Evolutionary conservation across 2,329 filamentous ascomycete species (phyloP), one percentile per base, ranked within the genome.

Genomic region (Calonectria hawksworthii): DNA sequence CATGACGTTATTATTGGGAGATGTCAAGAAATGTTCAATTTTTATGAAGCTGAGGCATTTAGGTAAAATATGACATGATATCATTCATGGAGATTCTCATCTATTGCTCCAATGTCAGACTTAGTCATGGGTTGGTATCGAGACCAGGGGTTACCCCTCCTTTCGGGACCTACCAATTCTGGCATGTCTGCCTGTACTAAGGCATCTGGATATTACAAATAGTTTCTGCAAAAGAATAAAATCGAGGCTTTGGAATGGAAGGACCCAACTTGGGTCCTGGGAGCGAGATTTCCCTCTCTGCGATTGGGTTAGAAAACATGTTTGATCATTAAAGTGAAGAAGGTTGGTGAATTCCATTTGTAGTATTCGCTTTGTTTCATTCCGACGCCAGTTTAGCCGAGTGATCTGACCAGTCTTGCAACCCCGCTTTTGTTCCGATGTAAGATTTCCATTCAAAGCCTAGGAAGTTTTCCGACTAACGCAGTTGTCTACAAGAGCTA

Each of bases 1-100:
- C 77, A 79, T 79, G 36, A 14, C 23, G 21, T 16, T 21, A 3
- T 18, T 23, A 10, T 23, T 23, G 4, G 21, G 5, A 14, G 7
- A 59, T 38, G 21, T 59, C 21, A 38, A 59, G 8, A 21, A 1
- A 36, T 36, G 21, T 26, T 36, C 7, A 38, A 23, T 10, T 14
- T 38, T 23, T 21, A 1, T 21, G 10, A 56, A 7, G n/a, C 9
- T 59, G 54, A 59, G 54, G 54, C 6, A 59, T 59, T 59, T 23
- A 36, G 38, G 30, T 4, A 13, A 14, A n/a, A 8, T 1, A 13
- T 59, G 32, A 10, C 26, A 1, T 8, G 4, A 59, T 38, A 36
- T 32, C 32, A 14, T n/a, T 8, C 32, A 23, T 59, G 9, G 6
- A 11, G 13, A 9, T 4, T 4, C n/a, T 26, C 16, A 34, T n/a